A percentile compares a stretch with the other conserved stretches of the same genome.
These are phyloP conservation scores for Pseudonitzschia multiseries DNA, from an alignment of 108 stramenopile genomes.

Conservation along the genomic window DNA sequence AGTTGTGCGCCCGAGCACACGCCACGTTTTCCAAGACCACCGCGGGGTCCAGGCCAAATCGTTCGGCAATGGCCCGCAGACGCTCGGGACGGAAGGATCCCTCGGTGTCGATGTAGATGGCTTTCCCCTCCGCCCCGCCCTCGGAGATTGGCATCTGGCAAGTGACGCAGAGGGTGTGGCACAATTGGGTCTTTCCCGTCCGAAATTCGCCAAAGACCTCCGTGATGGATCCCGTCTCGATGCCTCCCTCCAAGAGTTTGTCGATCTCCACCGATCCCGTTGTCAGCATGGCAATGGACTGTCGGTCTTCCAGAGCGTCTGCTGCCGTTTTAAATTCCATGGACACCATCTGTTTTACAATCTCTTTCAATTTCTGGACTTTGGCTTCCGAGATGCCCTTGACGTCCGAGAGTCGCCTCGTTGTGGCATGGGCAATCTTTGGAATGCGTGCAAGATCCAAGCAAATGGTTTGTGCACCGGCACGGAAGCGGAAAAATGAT, in stretches of 20 bases:
- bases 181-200: slow-evolving; percentile 99
- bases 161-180: slow-evolving; percentile 99
- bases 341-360: slow-evolving; percentile 90
- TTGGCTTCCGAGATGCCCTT: slow-evolving; percentile 96
- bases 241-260: slow-evolving; percentile 95
- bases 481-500: too few species aligned
- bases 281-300: slow-evolving; percentile 83
- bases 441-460: neutral
- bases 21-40: slow-evolving; percentile 98
- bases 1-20: slow-evolving; percentile 98
- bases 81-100: slow-evolving; percentile 97
- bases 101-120: slow-evolving; percentile 99
- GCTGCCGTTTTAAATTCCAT: slow-evolving; percentile 98
- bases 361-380: slow-evolving; percentile 94
- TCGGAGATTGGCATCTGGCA: slow-evolving; percentile 96
- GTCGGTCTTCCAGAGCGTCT: slow-evolving; percentile 88
- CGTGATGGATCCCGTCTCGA: slow-evolving; percentile 98
- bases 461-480: neutral
- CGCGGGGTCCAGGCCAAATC: slow-evolving; percentile 93
- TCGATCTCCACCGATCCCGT: slow-evolving; percentile 97
- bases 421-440: slow-evolving; percentile 90
- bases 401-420: slow-evolving; percentile 93
- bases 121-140: slow-evolving; percentile 99
- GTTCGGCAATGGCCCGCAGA: slow-evolving; percentile 96
- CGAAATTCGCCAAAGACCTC: slow-evolving; percentile 98